phyloP scores from a whole-genome alignment of 441 rosid species.

The Populus tomentosa region DNA sequence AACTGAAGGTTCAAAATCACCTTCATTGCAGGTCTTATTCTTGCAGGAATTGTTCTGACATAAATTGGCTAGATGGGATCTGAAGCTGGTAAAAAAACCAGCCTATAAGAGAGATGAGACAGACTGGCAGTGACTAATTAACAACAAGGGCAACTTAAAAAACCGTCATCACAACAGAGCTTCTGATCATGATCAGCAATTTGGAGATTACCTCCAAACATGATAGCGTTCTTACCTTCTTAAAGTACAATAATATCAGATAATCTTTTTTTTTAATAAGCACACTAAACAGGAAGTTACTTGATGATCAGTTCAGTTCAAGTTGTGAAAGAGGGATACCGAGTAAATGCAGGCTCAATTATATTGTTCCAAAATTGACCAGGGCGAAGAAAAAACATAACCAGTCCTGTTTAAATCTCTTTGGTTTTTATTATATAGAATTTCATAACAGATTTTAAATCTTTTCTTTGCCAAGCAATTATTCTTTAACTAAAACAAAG shows the following conservation, averaged over 20 bases:
- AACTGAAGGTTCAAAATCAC: background rate
- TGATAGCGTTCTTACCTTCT: background rate
- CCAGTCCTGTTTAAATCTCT: background rate
- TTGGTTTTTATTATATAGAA: background rate
- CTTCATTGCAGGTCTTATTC: conserved; percentile 1
- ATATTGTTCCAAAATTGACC: background rate
- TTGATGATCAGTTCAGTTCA: background rate
- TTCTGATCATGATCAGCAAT: background rate
- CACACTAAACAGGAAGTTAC: background rate
- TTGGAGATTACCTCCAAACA: background rate
- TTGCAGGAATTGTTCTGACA: background rate
- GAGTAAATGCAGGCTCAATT: background rate
- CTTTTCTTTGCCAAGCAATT: background rate
- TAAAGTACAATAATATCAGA: background rate
- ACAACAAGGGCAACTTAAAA: background rate
- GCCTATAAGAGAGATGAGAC: background rate
- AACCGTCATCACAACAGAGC: conserved; percentile 10
- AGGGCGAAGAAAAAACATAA: background rate
- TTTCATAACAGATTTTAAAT: background rate
- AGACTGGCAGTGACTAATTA: background rate
- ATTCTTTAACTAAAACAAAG: background rate
- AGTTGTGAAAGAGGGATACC: background rate
- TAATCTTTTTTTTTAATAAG: background rate
- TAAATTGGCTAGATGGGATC: background rate
- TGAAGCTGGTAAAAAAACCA: conserved; percentile 1